Evolutionary conservation across 1,284 basidiomycete genomes (phyloP).

Genomic region (Ceratobasidium sp.): DNA sequence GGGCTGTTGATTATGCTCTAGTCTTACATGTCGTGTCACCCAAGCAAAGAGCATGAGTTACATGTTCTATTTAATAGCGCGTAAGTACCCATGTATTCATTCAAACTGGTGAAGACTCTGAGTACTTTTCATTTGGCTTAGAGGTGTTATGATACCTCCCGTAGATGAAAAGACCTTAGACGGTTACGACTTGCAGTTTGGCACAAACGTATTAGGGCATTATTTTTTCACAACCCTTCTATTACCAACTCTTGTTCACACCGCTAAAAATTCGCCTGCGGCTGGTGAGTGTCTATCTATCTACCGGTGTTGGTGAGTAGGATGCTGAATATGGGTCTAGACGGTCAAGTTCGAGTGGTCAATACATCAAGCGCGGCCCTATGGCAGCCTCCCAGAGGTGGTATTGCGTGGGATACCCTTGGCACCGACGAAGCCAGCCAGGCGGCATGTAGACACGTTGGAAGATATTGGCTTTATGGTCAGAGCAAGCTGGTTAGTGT

Average conservation of each 20-base stretch:
- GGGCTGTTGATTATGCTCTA: background rate
- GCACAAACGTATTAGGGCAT: slow-evolving; percentile 71
- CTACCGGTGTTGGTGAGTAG: background rate
- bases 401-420: slow-evolving; percentile 59
- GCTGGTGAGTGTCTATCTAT: slow-evolving; percentile 7
- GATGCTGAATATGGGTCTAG: slow-evolving; percentile 49
- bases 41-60: slow-evolving; percentile 65
- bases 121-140: background rate
- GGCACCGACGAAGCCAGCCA: slow-evolving; percentile 56
- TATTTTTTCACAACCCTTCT: slow-evolving; percentile 68
- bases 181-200: slow-evolving; percentile 72
- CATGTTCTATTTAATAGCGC: slow-evolving; percentile 70
- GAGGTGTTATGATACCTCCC: slow-evolving; percentile 65
- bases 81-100: slow-evolving; percentile 55
- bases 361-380: slow-evolving; percentile 62
- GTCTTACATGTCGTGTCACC: background rate
- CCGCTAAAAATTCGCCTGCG: slow-evolving; percentile 55
- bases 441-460: slow-evolving; percentile 51
- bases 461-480: slow-evolving; percentile 59
- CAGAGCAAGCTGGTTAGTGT: slow-evolving; percentile 66
- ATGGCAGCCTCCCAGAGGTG: slow-evolving; percentile 54
- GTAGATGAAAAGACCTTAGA: slow-evolving; percentile 65
- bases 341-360: slow-evolving; percentile 65
- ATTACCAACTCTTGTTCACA: slow-evolving; percentile 65
- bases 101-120: background rate